Base-by-base conservation (phyloP, 2,329 filamentous ascomycete species). In the Ophiocordyceps camponoti-saundersi region DNA sequence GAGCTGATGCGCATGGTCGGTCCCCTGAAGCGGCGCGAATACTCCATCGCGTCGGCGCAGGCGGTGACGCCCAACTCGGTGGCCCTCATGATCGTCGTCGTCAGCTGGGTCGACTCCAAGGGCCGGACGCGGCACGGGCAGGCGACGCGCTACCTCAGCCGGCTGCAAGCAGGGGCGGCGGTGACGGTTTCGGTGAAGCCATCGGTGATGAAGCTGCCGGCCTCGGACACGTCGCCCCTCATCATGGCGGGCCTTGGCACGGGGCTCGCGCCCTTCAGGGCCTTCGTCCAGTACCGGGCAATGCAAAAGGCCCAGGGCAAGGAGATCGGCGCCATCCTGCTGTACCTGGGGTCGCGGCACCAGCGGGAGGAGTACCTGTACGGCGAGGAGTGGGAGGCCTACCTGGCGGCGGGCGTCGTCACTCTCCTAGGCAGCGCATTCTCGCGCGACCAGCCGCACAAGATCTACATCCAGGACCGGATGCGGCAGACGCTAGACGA, bases 221-320 rank as follows among this genome's bases (percentile, higher is more conserved):
- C 76, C 50, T 82, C 80, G 61, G 82, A 89, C 55, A 92, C 86
- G 36, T 86, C 90, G 44, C 92, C 92, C 40, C 80, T 98, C 61
- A 95, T 98, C 72, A 95, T 98, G 90, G 92, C 92, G 11, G 92
- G 92, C 64, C 82, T 96, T n/a, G 92, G 92, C 52, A 98, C 92
- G 0, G 92, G 92, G 60, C 81, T 98, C 21, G 92, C 92, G 1
- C 92, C 92, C n/a, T 98, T 98, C 86, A 87, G 92, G 53, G 92
- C 92, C 50, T 98, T 98, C 60, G 84, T 96, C 44, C 92, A 98
- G 69, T 92, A 98, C 70, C 90, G 92, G 48, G 92, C 92, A 45
- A 88, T 93, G 79, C 90, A 98, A 63, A 95, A 95, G 71, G 82
- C 87, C n/a, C 86, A 93, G 64, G 92, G 92, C 65, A 89, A 94